These are phyloP conservation scores for Mycena crocata DNA, from an alignment of 768 basidiomycete species.

Conservation along the genomic window DNA sequence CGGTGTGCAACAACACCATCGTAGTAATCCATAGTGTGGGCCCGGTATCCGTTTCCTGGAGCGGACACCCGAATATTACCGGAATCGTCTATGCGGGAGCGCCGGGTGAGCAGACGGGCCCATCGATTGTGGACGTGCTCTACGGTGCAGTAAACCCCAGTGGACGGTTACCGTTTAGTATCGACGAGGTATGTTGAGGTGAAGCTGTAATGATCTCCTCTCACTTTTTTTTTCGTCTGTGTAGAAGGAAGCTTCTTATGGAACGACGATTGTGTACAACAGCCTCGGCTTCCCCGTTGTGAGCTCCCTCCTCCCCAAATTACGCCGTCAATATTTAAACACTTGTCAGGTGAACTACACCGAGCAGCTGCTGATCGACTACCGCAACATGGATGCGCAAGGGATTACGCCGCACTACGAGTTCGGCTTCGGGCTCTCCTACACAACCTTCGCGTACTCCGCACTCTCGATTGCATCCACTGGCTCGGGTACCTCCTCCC, in stretches of 20 bases:
- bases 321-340: background rate
- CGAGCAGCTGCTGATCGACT: slow-evolving; percentile 76
- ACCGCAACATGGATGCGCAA: slow-evolving; percentile 70
- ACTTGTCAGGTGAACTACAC: slow-evolving; percentile 67
- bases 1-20: slow-evolving; percentile 79
- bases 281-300: slow-evolving; percentile 53
- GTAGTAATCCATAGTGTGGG: slow-evolving; percentile 88
- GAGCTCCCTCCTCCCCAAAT: slow-evolving; percentile 18
- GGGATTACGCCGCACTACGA: slow-evolving; percentile 66
- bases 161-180: slow-evolving; percentile 76
- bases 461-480: slow-evolving; percentile 53
- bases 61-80: slow-evolving; percentile 78
- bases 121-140: slow-evolving; percentile 79
- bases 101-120: slow-evolving; percentile 82
- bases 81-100: slow-evolving; percentile 45
- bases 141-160: slow-evolving; percentile 84
- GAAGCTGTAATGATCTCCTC: too few relatives aligned
- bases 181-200: slow-evolving; percentile 72
- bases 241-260: slow-evolving; percentile 22
- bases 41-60: slow-evolving; percentile 78
- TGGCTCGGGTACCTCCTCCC: slow-evolving; percentile 41
- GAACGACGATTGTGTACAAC: slow-evolving; percentile 48
- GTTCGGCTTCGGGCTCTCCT: slow-evolving; percentile 82
- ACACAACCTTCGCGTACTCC: slow-evolving; percentile 78
- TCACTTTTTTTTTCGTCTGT: background rate